Conservation (phyloP, 345 rosid genomes). For the Camelina laxa region DNA sequence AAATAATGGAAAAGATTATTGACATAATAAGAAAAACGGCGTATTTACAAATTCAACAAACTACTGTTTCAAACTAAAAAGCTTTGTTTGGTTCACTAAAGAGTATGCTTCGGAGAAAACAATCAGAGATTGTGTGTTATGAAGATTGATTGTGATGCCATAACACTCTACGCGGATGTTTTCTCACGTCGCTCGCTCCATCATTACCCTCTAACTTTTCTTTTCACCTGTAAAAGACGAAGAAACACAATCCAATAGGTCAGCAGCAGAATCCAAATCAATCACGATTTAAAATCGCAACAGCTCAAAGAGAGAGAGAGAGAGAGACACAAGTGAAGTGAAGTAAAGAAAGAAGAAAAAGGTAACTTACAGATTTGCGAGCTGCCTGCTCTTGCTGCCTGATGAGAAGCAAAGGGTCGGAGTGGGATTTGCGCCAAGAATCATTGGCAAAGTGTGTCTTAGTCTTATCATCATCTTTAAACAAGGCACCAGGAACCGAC, state of each 20-base stretch:
- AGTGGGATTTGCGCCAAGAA: constrained; percentile 77
- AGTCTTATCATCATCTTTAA: constrained; percentile 81
- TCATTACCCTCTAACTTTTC: constrained; percentile 49
- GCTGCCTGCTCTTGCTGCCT: constrained; percentile 84
- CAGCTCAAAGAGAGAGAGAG: no score
- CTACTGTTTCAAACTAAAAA: background rate
- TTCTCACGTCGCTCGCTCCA: constrained; percentile 36
- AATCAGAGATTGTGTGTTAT: background rate
- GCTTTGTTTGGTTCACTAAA: background rate
- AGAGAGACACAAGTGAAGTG: no score
- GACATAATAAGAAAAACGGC: background rate
- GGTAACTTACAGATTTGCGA: constrained; percentile 63
- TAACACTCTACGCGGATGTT: constrained; percentile 42
- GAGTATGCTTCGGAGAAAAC: background rate
- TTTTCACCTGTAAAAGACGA: constrained; percentile 40
- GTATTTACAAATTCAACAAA: background rate
- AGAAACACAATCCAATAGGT: background rate
- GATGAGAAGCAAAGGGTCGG: constrained; percentile 81
- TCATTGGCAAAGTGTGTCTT: constrained; percentile 70
- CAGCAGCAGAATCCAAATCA: background rate
- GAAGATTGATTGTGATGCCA: constrained; percentile 33
- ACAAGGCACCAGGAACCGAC: constrained; percentile 67
- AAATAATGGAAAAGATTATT: no score
- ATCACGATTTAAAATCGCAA: background rate
- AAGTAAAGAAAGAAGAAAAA: background rate